Percentiles rank a stretch among this genome's conserved stretches.
Conservation (phyloP, 768 basidiomycete species). For the Suillus paluster region DNA sequence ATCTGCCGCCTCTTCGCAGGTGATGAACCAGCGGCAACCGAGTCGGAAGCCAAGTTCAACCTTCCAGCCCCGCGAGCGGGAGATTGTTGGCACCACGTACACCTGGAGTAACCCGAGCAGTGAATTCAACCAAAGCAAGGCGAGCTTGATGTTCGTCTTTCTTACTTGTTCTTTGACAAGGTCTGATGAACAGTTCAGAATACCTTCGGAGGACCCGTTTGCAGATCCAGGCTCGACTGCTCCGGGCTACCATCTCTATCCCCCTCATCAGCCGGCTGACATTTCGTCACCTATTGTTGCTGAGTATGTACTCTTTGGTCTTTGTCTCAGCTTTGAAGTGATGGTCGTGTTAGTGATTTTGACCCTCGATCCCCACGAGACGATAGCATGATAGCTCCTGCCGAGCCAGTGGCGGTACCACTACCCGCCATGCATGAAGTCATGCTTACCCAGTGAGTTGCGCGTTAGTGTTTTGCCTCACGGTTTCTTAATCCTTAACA, state of each 20-base stretch:
- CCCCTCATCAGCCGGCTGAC: conserved; percentile 3
- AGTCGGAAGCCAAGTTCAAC: conserved; percentile 33
- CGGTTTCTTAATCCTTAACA: conserved; percentile 10
- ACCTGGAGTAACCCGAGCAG: conserved; percentile 35
- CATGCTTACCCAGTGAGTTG: conserved; percentile 27
- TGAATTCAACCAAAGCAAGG: conserved; percentile 20
- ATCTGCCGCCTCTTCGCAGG: conserved; percentile 31
- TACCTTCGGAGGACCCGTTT: conserved; percentile 32
- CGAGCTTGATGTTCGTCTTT: conserved; percentile 24
- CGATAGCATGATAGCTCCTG: conserved; percentile 28
- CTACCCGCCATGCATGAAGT: conserved; percentile 40
- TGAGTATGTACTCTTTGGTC: conserved; percentile 26
- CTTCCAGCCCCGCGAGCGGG: conserved; percentile 30
- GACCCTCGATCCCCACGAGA: conserved; percentile 40
- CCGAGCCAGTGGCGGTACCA: conserved; percentile 30
- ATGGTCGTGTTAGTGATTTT: conserved; percentile 12
- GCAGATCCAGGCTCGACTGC: conserved; percentile 24
- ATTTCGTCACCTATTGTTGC: conserved; percentile 16
- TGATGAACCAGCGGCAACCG: conserved; percentile 10
- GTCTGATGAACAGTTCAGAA: background rate
- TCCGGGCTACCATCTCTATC: conserved; percentile 6
- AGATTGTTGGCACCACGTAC: conserved; percentile 35
- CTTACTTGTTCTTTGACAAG: background rate
- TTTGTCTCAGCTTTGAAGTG: background rate
- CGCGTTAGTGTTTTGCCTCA: background rate